Evolutionary conservation across 1,284 basidiomycete species (phyloP), one percentile per base, ranked within the genome.

Genomic region (Volvariella volvacea): DNA sequence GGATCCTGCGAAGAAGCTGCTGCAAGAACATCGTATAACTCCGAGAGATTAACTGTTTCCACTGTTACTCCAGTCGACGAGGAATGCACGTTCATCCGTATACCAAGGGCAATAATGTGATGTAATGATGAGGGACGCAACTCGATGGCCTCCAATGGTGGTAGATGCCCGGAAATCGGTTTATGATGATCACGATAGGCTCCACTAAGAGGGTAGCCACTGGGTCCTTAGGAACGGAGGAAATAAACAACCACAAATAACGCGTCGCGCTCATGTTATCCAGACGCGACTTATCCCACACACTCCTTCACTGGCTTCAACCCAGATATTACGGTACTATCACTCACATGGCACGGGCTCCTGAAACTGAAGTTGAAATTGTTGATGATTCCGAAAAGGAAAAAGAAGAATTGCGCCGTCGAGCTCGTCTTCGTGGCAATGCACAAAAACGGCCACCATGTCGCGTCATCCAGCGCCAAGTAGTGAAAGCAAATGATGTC

Each of bases 1-100:
- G 81, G 76, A 57, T 84, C 74, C 64, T 88, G 83, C 3, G 86
- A 87, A 6, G 78, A 74, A n/a, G 84, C 80, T 34, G 71, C 76
- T 17, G 68, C 67, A 42, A 89, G 65, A 37, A 80, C 76, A 50
- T 79, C 66, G 58, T 77, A 80, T 20, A 90, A 66, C 54, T 88
- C 83, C 50, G 76, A 66, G 33, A 74, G 71, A 32, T 73, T 71
- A 47, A 77, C 70, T 46, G 64, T 58, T 54, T 70, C 66, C 45
- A 67, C 57, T 36, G 55, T 51, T 17, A 60, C 53, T 32, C 65
- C 65, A 38, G 61, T 60, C 21, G 55, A 51, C 39, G 25, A 28
- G 25, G 25, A 28, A 28, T 28, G 59, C 50, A 31, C 55, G 48
- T 46, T 52, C 47, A 16, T 46, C 41, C 48, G 51, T n/a, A n/a